Evolutionary conservation across 441 rosid species (phyloP).

Genomic region (Bocquillonia castaneifolia): DNA sequence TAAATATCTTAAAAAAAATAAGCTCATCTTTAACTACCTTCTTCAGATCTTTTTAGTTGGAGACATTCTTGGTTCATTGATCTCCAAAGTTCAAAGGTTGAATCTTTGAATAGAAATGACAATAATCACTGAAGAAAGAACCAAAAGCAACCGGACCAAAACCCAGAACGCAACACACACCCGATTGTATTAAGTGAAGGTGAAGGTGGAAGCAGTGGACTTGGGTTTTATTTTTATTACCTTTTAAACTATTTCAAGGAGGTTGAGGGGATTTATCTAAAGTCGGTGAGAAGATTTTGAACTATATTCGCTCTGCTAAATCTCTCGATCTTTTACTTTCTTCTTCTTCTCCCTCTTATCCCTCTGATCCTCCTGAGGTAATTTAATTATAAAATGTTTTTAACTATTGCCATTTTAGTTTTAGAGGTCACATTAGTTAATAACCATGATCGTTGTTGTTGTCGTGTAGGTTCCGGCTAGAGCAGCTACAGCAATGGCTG

Average conservation of each 20-base stretch:
- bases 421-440: background rate
- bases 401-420: background rate
- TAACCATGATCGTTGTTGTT: background rate
- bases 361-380: constrained; percentile 94
- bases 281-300: constrained; percentile 81
- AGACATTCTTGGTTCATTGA: no score
- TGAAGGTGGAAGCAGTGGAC: constrained; percentile 45
- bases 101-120: no score
- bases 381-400: no score
- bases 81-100: no score
- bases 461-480: constrained; percentile 74
- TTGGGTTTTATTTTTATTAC: constrained; percentile 68
- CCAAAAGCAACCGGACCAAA: no score
- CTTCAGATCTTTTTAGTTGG: no score
- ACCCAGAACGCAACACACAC: no score
- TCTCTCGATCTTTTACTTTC: constrained; percentile 82
- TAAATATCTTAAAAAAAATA: no score
- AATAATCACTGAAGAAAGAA: no score
- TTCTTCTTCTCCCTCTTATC: no score
- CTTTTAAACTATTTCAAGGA: constrained; percentile 64
- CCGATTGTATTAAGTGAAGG: constrained; percentile 57
- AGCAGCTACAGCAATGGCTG: constrained; percentile 92
- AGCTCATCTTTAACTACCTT: no score
- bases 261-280: constrained; percentile 89
- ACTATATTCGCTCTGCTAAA: constrained; percentile 84